A percentile compares a stretch with the other conserved stretches of the same genome.
Evolutionary conservation across 768 basidiomycete species (phyloP).

Genomic region (Mycena albidolilacea): DNA sequence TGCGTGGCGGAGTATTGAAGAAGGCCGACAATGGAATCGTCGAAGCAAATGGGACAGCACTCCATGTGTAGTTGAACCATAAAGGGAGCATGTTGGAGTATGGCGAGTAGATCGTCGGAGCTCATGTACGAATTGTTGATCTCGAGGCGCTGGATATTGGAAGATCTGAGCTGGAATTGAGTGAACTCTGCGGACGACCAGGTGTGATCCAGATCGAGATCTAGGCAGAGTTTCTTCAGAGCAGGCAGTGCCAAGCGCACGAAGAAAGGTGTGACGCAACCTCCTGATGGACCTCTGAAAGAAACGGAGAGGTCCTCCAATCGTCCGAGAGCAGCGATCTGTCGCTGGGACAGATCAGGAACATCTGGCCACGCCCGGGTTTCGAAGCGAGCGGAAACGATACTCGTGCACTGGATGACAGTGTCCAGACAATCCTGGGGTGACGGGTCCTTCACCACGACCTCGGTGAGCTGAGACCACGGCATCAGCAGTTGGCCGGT

Average conservation of each 20-base stretch:
- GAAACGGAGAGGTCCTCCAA: not conserved
- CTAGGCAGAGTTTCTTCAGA: not conserved
- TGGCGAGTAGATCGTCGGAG: not conserved
- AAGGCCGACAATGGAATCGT: not conserved
- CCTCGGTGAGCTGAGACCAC: conserved; percentile 24
- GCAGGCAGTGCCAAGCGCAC: conserved; percentile 17
- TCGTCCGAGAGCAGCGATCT: not conserved
- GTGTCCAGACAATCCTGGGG: conserved; percentile 13
- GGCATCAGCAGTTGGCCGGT: conserved; percentile 6
- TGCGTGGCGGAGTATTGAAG: conserved; percentile 10
- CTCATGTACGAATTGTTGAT: not conserved
- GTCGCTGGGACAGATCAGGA: conserved; percentile 3
- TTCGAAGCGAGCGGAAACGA: conserved; percentile 5
- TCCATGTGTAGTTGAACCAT: not conserved
- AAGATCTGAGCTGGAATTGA: conserved; percentile 21
- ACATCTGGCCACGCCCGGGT: not conserved
- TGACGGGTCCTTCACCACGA: not conserved
- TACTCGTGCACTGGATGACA: conserved; percentile 3
- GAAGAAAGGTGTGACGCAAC: conserved; percentile 18
- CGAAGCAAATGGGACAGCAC: not conserved
- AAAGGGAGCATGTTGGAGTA: conserved; percentile 18
- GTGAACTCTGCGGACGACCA: conserved; percentile 18
- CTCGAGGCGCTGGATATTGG: conserved; percentile 12
- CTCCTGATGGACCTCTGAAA: not conserved
- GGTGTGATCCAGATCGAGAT: not conserved